These are phyloP conservation scores for Penicillium flavigenum DNA, from an alignment of 495 filamentous ascomycete species.

Conservation along the genomic window DNA sequence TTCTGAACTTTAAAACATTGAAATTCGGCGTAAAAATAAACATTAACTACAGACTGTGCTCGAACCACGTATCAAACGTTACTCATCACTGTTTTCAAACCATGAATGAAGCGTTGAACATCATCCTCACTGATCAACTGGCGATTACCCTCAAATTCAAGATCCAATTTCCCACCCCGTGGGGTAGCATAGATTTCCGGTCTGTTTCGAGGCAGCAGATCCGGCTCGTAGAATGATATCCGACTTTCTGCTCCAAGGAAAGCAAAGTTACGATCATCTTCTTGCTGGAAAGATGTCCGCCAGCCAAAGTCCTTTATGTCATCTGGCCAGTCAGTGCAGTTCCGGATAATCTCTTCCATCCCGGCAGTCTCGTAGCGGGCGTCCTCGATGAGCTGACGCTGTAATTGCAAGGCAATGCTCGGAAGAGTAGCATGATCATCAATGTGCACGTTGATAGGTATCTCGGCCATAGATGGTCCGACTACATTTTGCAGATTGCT, in stretches of 20 bases:
- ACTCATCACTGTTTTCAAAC: neutral
- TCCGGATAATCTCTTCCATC: too few species aligned
- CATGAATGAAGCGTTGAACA: neutral
- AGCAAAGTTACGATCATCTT: neutral
- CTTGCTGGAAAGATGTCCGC: neutral
- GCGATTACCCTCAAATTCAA: neutral
- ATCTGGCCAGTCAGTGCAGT: too few species aligned
- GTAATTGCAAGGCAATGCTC: neutral
- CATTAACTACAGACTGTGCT: neutral
- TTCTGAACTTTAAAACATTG: too few species aligned
- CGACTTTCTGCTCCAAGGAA: neutral
- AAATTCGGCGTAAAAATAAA: too few species aligned
- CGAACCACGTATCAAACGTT: neutral
- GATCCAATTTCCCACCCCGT: neutral
- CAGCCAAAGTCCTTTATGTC: neutral
- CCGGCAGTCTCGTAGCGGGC: too few species aligned
- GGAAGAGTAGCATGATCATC: neutral
- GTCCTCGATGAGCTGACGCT: neutral
- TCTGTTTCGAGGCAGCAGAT: neutral
- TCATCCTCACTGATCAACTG: neutral
- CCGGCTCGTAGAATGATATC: neutral
- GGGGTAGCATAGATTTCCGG: neutral
- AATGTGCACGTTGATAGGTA: neutral
- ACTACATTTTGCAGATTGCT: neutral
- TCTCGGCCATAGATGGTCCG: neutral